Percentiles rank a stretch among this genome's conserved stretches.
Conservation (phyloP, 106 monocot genomes). For the Acanthochlamys bracteata region DNA sequence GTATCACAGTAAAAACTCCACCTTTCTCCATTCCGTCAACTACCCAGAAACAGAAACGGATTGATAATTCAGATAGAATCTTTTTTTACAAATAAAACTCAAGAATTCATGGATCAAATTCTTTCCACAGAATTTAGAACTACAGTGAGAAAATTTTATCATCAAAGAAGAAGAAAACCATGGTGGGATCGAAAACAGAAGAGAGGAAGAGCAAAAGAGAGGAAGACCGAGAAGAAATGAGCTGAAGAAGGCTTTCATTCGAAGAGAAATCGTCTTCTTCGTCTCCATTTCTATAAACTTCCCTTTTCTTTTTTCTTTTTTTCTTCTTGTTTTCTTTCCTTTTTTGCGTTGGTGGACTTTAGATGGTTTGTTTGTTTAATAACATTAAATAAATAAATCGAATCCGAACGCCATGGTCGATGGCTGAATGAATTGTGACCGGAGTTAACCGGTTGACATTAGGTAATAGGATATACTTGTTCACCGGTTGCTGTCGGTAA, state of each 20-base stretch:
- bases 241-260: not conserved
- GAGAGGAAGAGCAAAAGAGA: not conserved
- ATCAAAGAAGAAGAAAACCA: not conserved
- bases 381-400: not conserved
- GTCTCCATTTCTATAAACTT: constrained; percentile 1
- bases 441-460: not conserved
- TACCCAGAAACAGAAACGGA: not conserved
- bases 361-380: not conserved
- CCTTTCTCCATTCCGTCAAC: not conserved
- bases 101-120: not conserved
- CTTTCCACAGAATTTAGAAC: not conserved
- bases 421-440: not conserved
- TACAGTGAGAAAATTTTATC: not conserved
- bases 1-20: not conserved
- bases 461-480: not conserved
- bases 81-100: not conserved
- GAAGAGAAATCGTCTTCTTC: not conserved
- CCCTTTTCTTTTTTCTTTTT: not conserved
- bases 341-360: constrained; percentile 6
- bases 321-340: not conserved
- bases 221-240: not conserved
- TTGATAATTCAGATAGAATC: not conserved
- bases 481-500: too few relatives aligned
- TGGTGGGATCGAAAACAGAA: not conserved
- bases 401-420: not conserved